Conservation (phyloP, 2,329 filamentous ascomycete genomes). For the Thyridium curvatum region DNA sequence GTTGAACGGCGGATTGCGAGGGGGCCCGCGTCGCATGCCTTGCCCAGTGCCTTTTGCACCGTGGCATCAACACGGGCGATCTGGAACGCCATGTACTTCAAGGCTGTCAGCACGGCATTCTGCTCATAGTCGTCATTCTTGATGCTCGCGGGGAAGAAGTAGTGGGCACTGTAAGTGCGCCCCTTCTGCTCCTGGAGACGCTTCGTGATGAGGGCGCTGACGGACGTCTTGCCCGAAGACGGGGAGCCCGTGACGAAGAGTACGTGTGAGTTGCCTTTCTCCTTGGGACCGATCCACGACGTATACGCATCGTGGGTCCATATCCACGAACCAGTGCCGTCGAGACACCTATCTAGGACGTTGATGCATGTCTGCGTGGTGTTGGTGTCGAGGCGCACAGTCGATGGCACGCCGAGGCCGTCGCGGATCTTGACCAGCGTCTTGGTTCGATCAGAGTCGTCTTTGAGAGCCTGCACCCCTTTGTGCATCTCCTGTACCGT, state of each 20-base stretch:
- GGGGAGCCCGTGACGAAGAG: constrained; percentile 13
- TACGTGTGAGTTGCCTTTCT: constrained; percentile 9
- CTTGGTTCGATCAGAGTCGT: constrained; percentile 12
- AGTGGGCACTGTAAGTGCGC: constrained; percentile 16
- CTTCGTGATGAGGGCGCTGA: constrained; percentile 14
- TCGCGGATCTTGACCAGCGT: constrained; percentile 8
- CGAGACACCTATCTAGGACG: constrained; percentile 6
- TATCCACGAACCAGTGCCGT: background rate
- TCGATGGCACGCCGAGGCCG: constrained; percentile 7
- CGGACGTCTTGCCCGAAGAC: constrained; percentile 15
- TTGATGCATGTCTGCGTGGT: constrained; percentile 15
- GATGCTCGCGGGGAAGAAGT: constrained; percentile 15
- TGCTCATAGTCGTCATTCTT: constrained; percentile 15
- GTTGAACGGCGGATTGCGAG: constrained; percentile 4
- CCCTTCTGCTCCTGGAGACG: constrained; percentile 15
- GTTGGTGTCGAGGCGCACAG: constrained; percentile 12
- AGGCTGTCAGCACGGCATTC: constrained; percentile 10
- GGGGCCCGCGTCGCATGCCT: constrained; percentile 10
- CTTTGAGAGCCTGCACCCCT: constrained; percentile 7
- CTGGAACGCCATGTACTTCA: constrained; percentile 20
- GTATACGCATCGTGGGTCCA: background rate
- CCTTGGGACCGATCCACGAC: background rate
- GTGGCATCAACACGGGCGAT: constrained; percentile 17
- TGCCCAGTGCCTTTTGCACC: constrained; percentile 11
- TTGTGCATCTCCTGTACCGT: constrained; percentile 4